These are phyloP conservation scores for Vanderwaltozyma yarrowii DNA, from an alignment of 805 yeast genomes.

Conservation along the genomic window DNA sequence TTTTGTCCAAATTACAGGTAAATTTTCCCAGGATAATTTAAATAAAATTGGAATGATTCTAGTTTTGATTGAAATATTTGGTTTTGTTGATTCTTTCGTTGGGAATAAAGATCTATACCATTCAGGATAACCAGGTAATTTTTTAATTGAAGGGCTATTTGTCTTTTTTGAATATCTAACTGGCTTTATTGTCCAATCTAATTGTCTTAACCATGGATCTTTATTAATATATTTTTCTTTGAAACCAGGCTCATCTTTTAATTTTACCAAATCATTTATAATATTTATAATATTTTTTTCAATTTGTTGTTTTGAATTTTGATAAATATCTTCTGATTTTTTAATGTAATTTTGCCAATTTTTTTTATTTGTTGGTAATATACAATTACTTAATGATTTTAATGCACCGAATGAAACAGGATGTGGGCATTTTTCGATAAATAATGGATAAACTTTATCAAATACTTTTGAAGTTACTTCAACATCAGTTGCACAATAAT, in stretches of 20 bases:
- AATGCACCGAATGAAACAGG: slow-evolving; percentile 91
- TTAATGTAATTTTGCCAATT: slow-evolving; percentile 66
- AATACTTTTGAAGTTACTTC: slow-evolving; percentile 62
- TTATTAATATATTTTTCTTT: slow-evolving; percentile 22
- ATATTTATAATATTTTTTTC: slow-evolving; percentile 47
- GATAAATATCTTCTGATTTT: slow-evolving; percentile 57
- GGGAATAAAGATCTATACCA: slow-evolving; percentile 69
- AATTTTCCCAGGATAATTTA: slow-evolving; percentile 73
- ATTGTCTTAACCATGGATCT: slow-evolving; percentile 87
- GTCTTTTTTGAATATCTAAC: slow-evolving; percentile 46
- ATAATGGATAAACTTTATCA: slow-evolving; percentile 58
- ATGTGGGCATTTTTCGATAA: slow-evolving; percentile 66
- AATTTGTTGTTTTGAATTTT: slow-evolving; percentile 45
- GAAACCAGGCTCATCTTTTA: slow-evolving; percentile 33
- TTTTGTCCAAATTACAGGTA: slow-evolving; percentile 75
- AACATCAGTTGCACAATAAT: slow-evolving; percentile 83
- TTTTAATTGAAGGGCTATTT: slow-evolving; percentile 62
- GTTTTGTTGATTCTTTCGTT: slow-evolving; percentile 28
- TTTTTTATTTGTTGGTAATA: slow-evolving; percentile 62
- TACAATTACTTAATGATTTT: slow-evolving; percentile 57
- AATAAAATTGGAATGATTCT: slow-evolving; percentile 69
- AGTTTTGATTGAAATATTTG: slow-evolving; percentile 60
- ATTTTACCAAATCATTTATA: slow-evolving; percentile 47
- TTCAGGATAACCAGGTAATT: slow-evolving; percentile 81
- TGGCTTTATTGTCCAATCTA: slow-evolving; percentile 74